Conservation (phyloP, 176 grass and related monocot species). For the Tuctoria greenei region DNA sequence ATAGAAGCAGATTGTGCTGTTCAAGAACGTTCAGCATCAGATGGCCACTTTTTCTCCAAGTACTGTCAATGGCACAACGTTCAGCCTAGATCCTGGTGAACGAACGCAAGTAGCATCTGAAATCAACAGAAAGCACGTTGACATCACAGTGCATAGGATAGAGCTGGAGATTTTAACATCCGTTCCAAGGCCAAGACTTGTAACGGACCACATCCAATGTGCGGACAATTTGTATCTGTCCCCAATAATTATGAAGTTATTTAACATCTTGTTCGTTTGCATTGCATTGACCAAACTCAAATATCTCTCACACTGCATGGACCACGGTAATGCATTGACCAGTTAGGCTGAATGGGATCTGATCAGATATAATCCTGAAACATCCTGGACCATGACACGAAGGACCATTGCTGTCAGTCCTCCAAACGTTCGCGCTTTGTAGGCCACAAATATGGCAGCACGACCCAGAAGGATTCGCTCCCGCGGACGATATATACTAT, state of each 20-base stretch:
- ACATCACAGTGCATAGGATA: neutral
- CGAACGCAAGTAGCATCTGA: neutral
- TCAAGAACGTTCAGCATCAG: too few relatives aligned
- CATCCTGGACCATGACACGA: slow-evolving; percentile 11
- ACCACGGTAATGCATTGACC: slow-evolving; percentile 34
- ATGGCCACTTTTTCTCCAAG: too few relatives aligned
- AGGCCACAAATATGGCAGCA: neutral
- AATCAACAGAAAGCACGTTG: neutral
- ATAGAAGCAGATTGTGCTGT: too few relatives aligned
- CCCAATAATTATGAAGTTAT: neutral
- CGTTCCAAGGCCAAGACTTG: neutral
- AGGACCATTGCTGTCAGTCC: neutral
- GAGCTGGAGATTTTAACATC: neutral
- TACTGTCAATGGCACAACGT: too few relatives aligned
- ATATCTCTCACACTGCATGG: neutral
- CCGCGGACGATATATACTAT: too few relatives aligned
- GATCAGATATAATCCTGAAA: neutral
- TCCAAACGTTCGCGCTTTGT: neutral
- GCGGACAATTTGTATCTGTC: neutral
- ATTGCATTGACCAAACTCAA: neutral
- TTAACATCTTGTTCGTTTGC: neutral
- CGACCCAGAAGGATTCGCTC: neutral
- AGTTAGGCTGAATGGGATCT: slow-evolving; percentile 17
- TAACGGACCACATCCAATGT: neutral
- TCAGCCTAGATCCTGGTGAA: too few relatives aligned